These are phyloP conservation scores for Colletotrichum godetiae DNA, from an alignment of 2,329 filamentous ascomycete species.

Conservation along the genomic window DNA sequence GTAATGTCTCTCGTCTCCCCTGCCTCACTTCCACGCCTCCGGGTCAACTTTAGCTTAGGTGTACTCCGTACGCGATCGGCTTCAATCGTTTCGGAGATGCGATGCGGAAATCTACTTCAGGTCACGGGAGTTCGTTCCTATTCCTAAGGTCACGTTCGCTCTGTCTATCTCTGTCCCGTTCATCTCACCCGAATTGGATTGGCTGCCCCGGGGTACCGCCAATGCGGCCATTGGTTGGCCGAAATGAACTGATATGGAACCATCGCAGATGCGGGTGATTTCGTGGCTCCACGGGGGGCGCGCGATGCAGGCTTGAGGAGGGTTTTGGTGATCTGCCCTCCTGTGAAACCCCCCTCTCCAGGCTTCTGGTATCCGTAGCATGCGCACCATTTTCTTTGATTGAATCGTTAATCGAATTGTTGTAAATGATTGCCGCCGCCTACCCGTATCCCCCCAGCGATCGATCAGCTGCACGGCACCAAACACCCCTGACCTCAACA, in stretches of 20 bases:
- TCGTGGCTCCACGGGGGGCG: conserved; percentile 17
- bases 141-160: not conserved
- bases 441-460: not conserved
- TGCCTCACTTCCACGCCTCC: conserved; percentile 5
- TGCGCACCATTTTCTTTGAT: not conserved
- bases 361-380: not conserved
- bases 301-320: not conserved
- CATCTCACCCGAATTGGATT: not conserved
- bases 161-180: not conserved
- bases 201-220: conserved; percentile 7
- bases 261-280: conserved; percentile 19
- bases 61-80: no score
- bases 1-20: conserved; percentile 4
- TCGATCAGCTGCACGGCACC: not conserved
- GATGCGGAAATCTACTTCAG: not conserved
- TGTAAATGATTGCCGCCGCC: not conserved
- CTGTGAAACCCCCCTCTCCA: not conserved
- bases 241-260: conserved; percentile 30
- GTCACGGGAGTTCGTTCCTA: no score
- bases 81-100: not conserved
- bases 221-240: conserved; percentile 31
- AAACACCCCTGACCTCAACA: not conserved
- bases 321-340: conserved; percentile 9
- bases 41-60: not conserved
- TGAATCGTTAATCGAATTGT: not conserved